Percentiles rank a stretch among this genome's conserved stretches.
These are phyloP conservation scores for Podospora australis DNA, from an alignment of 495 filamentous ascomycete genomes.

Conservation along the genomic window DNA sequence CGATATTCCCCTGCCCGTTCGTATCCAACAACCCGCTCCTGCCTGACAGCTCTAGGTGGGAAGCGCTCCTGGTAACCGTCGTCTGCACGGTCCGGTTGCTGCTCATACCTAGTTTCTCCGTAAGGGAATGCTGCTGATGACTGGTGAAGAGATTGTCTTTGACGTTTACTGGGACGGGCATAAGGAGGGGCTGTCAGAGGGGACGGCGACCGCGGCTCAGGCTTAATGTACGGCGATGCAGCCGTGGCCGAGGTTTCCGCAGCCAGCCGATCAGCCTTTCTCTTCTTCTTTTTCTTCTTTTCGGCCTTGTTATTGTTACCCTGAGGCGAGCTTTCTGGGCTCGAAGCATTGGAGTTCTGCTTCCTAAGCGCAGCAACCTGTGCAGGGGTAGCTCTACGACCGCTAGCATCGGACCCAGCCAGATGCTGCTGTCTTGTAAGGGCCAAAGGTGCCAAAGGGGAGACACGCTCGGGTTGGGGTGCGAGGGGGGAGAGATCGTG, in stretches of 20 bases:
- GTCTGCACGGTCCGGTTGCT: constrained; percentile 17
- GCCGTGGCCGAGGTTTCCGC: constrained; percentile 25
- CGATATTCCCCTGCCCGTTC: constrained; percentile 18
- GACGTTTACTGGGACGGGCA: constrained; percentile 44
- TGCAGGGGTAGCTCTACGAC: constrained; percentile 33
- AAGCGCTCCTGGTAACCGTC: constrained; percentile 22
- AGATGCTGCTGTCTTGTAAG: constrained; percentile 54
- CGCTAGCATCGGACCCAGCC: constrained; percentile 26
- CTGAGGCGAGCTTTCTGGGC: constrained; percentile 48
- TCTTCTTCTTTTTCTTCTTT: constrained; percentile 45
- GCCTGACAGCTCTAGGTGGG: constrained; percentile 16
- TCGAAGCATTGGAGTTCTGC: constrained; percentile 33
- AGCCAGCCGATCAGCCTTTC: constrained; percentile 37
- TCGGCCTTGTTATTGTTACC: constrained; percentile 36
- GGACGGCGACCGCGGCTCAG: constrained; percentile 79
- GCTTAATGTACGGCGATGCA: constrained; percentile 65
- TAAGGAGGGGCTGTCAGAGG: constrained; percentile 53
- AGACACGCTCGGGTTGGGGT: constrained; percentile 75
- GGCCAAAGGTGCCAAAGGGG: constrained; percentile 69
- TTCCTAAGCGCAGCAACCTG: constrained; percentile 47
- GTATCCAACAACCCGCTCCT: constrained; percentile 24
- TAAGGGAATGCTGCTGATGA: constrained; percentile 34
- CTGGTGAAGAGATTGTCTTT: constrained; percentile 46
- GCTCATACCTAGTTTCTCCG: constrained; percentile 37
- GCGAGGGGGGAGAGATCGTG: constrained; percentile 64